Evolutionary conservation across 129 eudicot species (phyloP), one percentile per base, ranked within the genome.

Genomic region (Sambucus nigra): DNA sequence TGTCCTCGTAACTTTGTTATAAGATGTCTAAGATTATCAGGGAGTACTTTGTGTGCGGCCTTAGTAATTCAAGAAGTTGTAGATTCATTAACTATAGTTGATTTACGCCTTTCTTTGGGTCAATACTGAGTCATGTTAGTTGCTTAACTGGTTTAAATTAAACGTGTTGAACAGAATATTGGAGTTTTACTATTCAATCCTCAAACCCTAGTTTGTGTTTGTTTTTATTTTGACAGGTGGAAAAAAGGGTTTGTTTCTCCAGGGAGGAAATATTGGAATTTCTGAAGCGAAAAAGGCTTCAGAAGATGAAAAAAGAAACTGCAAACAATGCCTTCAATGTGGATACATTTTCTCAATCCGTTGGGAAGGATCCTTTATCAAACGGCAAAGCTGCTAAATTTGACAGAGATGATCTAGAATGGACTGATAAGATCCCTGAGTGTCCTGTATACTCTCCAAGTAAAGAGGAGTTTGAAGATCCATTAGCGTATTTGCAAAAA

Each of bases 381-480:
- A 79, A 82, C 60, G 73, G 60, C 49, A 84, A 76, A 33, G 82
- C 68, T 57, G 86, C 76, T 12, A 84, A 79, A 61, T 73, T 85
- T 47, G 83, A 79, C 51, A 46, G 58, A 33, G 51, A 63, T 33
- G 80, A 77, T 57, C 69, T 77, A 47, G 91, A 74, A 26, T 85
- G 89, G 95, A 75, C 49, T n/a, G 81, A 81, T 52, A 82, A 74
- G 65, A 77, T 91, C 38, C 86, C 79, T 0, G 95, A 86, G 49
- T 91, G 99, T 45, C 99, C 95, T 1, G 87, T 86, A 10, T 91
- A 76, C 71, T 51, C 27, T 73, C 99, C 99, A 41, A 81, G 64
- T 72, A 79, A 60, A 63, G 87, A 85, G 60, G 99, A 91, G 62
- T 91, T 91, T 62, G 80, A 82, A 54, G 99, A 91, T 71, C 99